Base-by-base conservation (phyloP, 208 protist genomes). In the Trypanosoma melophagium region DNA sequence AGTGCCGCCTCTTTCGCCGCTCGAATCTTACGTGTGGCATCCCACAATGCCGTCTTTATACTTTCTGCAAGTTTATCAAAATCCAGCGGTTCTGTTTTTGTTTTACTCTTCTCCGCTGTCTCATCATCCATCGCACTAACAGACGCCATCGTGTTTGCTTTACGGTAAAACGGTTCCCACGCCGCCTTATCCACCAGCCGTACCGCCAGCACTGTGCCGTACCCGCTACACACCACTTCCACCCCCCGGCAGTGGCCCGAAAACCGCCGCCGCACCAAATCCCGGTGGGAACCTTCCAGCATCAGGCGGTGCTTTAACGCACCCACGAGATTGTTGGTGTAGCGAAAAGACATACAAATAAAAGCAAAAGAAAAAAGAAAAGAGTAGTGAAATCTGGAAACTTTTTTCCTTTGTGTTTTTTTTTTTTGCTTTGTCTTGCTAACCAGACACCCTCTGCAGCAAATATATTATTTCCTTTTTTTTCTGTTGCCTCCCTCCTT, bases 261-360 rank as follows among this genome's bases (percentile, higher is more conserved):
- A 64, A 91, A 93, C 21, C 69, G 86, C 19, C 80, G 76, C 0
- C 77, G 76, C 1, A 80, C 80, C 22, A 93, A 76, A 7, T 79
- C 71, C 45, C 90, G 86, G 40, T 89, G 77, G 21, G 86, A 76
- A 12, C 69, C 62, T 69, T 96, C 87, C n/a, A 96, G 74, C 45
- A 74, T 59, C 14, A 96, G 76, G 24, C 90, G 85, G 59, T 96
- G 86, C 75, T 90, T 87, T 49, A 96, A 54, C 21, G 63, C 80
- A 49, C 87, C 87, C 21, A 96, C 77, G 17, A 96, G 74, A 72
- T 88, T 86, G 63, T 96, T 96, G 1, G 90, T 93, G 68, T 92
- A 96, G 0, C 90, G 87, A 66, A 96, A 96, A 0, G 90, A 96
- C 90, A 96, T 96, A 24, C 22, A 10, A 66, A 49, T 44, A 19